Conservation (phyloP, 2,329 filamentous ascomycete species). For the Hypoxylon sp. region DNA sequence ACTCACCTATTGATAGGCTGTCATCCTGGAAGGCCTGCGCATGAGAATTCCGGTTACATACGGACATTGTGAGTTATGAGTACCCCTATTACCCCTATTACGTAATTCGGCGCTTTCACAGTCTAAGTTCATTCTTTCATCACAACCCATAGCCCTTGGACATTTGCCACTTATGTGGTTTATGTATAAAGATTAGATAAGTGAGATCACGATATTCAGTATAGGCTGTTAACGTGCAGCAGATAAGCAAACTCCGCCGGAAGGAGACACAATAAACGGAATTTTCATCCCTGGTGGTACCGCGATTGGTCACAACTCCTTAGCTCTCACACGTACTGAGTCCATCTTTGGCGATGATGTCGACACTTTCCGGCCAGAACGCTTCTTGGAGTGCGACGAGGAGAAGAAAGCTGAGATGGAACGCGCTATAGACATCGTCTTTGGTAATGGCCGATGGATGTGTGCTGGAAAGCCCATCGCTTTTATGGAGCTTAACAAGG, state of each 20-base stretch:
- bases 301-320: slow-evolving; percentile 56
- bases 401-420: slow-evolving; percentile 54
- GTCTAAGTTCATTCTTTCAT: neutral
- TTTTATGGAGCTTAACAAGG: slow-evolving; percentile 61
- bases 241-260: slow-evolving; percentile 44
- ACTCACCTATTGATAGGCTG: slow-evolving; percentile 8
- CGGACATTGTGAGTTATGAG: slow-evolving; percentile 28
- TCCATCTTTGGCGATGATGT: slow-evolving; percentile 56
- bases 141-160: neutral
- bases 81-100: neutral
- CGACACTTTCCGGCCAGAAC: slow-evolving; percentile 60
- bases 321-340: slow-evolving; percentile 54
- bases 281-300: slow-evolving; percentile 57
- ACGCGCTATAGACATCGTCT: slow-evolving; percentile 57
- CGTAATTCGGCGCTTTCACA: neutral
- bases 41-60: slow-evolving; percentile 41
- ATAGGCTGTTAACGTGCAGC: neutral
- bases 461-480: slow-evolving; percentile 62
- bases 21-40: slow-evolving; percentile 38
- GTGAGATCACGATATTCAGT: neutral
- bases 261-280: slow-evolving; percentile 51
- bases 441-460: slow-evolving; percentile 58
- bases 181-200: too few species aligned
- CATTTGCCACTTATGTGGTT: neutral
- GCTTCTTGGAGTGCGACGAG: slow-evolving; percentile 59